Base-by-base conservation (phyloP, 2,329 filamentous ascomycete species). In the Trichophyton rubrum region DNA sequence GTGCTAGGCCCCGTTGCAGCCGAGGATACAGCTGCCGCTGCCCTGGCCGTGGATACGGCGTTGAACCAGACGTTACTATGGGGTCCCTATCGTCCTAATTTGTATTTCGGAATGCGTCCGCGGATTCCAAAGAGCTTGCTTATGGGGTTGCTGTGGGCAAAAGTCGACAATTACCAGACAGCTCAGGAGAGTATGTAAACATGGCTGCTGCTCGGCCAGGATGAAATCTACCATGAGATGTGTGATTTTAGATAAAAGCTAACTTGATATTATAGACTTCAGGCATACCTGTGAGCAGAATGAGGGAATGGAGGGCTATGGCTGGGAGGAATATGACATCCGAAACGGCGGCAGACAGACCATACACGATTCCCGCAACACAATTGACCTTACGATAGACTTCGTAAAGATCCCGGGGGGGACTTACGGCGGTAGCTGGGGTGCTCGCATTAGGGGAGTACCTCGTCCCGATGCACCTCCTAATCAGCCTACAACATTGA, bases 251-350 rank as follows among this genome's bases (percentile, higher is more conserved):
- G 1, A 27, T 17, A 57, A 24, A 11, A 17, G 55, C 55, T 57
- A 43, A 57, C 40, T 4, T 8, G 2, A 27, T 43, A 8, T 7
- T n/a, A 8, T 70, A 93, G 89, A 86, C 67, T 87, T 96, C 68
- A 85, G 93, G 65, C 90, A 96, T 73, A 96, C 93, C 0, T 99
- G 93, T 75, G 93, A 97, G 73, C 93, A 99, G 73, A 84, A 93
- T 72, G 90, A 95, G 72, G 88, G 88, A 65, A 95, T 99, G 82
- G 87, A 85, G 56, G 92, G 92, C 60, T 99, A 99, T 73, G 93
- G 93, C 64, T 99, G 93, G 93, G 91, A 97, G 68, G 89, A 95
- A 72, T 99, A 95, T 73, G 93, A 99, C 74, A 86, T 90, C 22
- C 82, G 93, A 61, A 87, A 81, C 61, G 93, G 93, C 64, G 93